Evolutionary conservation across 2,329 filamentous ascomycete species (phyloP).

Genomic region (Trichophyton verrucosum): DNA sequence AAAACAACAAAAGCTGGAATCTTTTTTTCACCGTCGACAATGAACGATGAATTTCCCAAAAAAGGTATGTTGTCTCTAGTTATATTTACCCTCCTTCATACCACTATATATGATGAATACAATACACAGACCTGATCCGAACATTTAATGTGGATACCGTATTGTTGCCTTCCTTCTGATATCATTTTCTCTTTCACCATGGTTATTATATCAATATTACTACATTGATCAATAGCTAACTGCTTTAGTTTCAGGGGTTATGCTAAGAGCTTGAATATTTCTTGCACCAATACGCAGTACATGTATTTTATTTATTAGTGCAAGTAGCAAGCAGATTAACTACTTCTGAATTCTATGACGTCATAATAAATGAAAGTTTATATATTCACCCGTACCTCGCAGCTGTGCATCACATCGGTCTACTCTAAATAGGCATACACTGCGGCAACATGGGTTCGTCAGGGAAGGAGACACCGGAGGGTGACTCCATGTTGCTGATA

Average conservation of each 20-base stretch:
- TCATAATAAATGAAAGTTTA: too few relatives aligned
- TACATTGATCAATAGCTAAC: background rate
- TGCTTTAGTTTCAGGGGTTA: background rate
- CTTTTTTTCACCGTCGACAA: conserved; percentile 50
- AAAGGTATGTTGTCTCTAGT: conserved; percentile 9
- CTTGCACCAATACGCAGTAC: too few relatives aligned
- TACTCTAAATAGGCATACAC: too few relatives aligned
- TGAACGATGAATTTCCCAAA: conserved; percentile 5
- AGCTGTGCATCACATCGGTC: too few relatives aligned
- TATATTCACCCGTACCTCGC: too few relatives aligned
- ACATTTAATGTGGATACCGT: conserved; percentile 35
- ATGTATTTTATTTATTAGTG: too few relatives aligned
- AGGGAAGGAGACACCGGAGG: background rate
- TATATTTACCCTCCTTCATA: conserved; percentile 9
- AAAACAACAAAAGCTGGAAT: conserved; percentile 61
- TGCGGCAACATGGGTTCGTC: too few relatives aligned
- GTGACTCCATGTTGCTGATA: background rate
- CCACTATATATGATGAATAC: conserved; percentile 46
- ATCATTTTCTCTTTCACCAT: background rate
- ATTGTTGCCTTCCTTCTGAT: conserved; percentile 19
- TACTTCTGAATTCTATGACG: too few relatives aligned
- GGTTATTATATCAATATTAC: background rate
- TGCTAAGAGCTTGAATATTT: background rate
- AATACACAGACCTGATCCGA: conserved; percentile 54
- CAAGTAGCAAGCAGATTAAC: too few relatives aligned